Evolutionary conservation across 441 rosid species (phyloP).

Genomic region (Adansonia rubrostipa): DNA sequence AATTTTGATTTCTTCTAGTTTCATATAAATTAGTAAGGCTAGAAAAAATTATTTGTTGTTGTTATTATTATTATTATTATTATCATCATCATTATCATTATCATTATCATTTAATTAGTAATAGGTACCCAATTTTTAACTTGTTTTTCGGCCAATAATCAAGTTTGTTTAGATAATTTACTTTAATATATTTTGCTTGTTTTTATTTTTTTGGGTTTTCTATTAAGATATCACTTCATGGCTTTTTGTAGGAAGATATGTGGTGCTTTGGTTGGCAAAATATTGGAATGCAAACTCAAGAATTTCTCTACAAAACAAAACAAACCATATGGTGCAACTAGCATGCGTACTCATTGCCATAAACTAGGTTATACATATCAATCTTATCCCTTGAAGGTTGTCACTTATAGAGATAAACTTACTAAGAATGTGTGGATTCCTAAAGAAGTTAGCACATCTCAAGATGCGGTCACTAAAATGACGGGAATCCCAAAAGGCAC

Average conservation of each 20-base stretch:
- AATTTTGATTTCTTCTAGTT: background rate
- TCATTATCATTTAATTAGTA: background rate
- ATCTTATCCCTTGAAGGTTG: too few relatives aligned
- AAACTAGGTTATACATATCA: too few relatives aligned
- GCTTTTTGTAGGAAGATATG: constrained; percentile 51
- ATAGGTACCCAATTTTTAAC: background rate
- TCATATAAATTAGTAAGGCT: background rate
- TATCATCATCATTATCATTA: background rate
- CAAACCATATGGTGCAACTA: too few relatives aligned
- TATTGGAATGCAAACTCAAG: constrained; percentile 46
- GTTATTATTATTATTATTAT: too few relatives aligned
- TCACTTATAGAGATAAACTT: too few relatives aligned
- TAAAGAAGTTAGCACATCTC: too few relatives aligned
- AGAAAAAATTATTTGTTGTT: too few relatives aligned
- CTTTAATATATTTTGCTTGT: background rate
- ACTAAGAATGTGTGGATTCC: too few relatives aligned
- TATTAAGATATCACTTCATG: background rate
- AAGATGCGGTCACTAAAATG: too few relatives aligned
- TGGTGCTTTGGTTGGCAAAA: constrained; percentile 94
- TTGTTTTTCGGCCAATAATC: background rate
- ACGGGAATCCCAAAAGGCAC: too few relatives aligned
- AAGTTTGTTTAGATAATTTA: background rate
- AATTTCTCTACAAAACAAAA: too few relatives aligned
- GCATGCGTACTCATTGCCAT: too few relatives aligned
- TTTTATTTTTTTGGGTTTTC: background rate